These are phyloP conservation scores for Fusarium sp. DNA, from an alignment of 2,329 filamentous ascomycete genomes.

Conservation along the genomic window DNA sequence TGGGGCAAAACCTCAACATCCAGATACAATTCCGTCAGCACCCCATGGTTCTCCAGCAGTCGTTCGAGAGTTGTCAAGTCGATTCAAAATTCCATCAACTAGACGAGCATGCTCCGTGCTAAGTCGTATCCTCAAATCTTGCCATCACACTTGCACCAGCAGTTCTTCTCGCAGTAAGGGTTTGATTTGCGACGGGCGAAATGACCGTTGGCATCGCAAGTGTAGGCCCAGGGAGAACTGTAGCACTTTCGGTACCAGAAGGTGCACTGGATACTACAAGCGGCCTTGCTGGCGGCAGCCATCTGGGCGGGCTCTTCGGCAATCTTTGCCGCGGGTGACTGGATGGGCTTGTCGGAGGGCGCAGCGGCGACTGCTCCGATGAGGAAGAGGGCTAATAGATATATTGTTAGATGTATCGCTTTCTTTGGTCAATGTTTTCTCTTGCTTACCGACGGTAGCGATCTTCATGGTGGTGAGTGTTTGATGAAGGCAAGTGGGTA, in stretches of 20 bases:
- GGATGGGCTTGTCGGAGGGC: background rate
- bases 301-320: background rate
- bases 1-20: no score
- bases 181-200: conserved; percentile 10
- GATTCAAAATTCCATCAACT: background rate
- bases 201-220: conserved; percentile 3
- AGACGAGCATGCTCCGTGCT: background rate
- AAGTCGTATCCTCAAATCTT: background rate
- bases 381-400: background rate
- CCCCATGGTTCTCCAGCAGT: background rate
- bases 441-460: conserved; percentile 5
- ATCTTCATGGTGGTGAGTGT: conserved; percentile 2
- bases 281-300: background rate
- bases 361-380: conserved; percentile 1
- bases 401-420: background rate
- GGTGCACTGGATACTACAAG: conserved; percentile 5
- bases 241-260: conserved; percentile 17
- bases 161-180: conserved; percentile 18
- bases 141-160: conserved; percentile 21
- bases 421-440: no score
- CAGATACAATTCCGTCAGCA: background rate
- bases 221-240: conserved; percentile 18
- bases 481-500: background rate
- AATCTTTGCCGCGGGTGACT: background rate
- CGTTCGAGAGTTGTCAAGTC: background rate